Evolutionary conservation across 345 rosid genomes (phyloP).

Genomic region (Arabidopsis thaliana): DNA sequence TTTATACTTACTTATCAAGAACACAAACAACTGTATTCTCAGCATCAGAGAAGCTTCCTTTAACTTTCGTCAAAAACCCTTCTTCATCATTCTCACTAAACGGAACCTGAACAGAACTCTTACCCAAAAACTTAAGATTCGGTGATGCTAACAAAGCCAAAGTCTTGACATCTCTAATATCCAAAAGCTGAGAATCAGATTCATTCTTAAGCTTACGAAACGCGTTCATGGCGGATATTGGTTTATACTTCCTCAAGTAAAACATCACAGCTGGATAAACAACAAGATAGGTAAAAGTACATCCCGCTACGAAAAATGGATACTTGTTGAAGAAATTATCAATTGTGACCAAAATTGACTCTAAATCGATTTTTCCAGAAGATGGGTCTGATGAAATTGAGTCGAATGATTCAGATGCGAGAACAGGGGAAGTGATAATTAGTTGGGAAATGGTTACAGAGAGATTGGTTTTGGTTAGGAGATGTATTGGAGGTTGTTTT

Average conservation of each 20-base stretch:
- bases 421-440: slow-evolving; percentile 54
- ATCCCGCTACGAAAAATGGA: slow-evolving; percentile 91
- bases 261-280: slow-evolving; percentile 60
- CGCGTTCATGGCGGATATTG: slow-evolving; percentile 62
- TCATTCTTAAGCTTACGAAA: slow-evolving; percentile 70
- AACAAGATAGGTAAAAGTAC: slow-evolving; percentile 81
- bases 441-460: slow-evolving; percentile 49
- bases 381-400: slow-evolving; percentile 45
- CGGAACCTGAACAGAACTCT: slow-evolving; percentile 62
- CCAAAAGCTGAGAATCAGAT: slow-evolving; percentile 75
- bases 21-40: slow-evolving; percentile 64
- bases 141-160: slow-evolving; percentile 67
- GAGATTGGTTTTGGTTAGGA: slow-evolving; percentile 48
- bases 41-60: slow-evolving; percentile 63
- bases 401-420: slow-evolving; percentile 59
- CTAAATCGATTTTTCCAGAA: slow-evolving; percentile 69
- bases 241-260: slow-evolving; percentile 76
- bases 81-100: slow-evolving; percentile 60
- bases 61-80: slow-evolving; percentile 61
- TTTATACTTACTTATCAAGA: slow-evolving; percentile 72
- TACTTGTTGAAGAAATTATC: slow-evolving; percentile 75
- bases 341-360: slow-evolving; percentile 61
- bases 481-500: slow-evolving; percentile 4
- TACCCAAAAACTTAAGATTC: slow-evolving; percentile 58
- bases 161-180: slow-evolving; percentile 71